Evolutionary conservation across 345 rosid genomes (phyloP), one percentile per base, ranked within the genome.

Genomic region (Brassica rapa): DNA sequence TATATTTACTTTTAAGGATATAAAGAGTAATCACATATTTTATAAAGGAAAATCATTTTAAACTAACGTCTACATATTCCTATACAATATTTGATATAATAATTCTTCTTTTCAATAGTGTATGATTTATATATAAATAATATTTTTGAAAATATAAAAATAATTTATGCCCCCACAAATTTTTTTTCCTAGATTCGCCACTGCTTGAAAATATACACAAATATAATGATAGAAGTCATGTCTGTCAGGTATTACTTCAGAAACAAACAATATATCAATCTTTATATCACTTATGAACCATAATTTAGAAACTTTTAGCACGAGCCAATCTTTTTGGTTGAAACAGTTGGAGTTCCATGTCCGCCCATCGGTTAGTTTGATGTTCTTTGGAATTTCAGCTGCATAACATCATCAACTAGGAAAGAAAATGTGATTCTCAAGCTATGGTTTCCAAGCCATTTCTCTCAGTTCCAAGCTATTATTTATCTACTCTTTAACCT

Each of bases 331-430:
- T 59, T 71, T 60, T 59, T 51, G 49, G 8, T 65, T 77, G 30
- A 24, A 37, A 16, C 21, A 92, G 97, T 91, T 97, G 97, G 98
- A 94, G 76, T 94, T 89, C 51, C 98, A 95, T 86, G 97, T 93
- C 12, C 96, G 99, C 10, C 97, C 99, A 12, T 5, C 96, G 0
- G 88, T 89, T 7, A 97, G 99, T 37, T 43, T 43, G 53, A 43
- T 4, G 5, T 43, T 19, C 56, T 4, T 49, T 49, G 56, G 56
- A 16, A 14, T 14, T 46, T 46, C 53, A 46, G 53, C 53, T 46
- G 53, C 53, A 46, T 46, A 46, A 46, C 53, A 4, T 12, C 53
- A 12, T 14, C 15, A 46, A 16, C 53, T 46, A 46, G 15, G 53
- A 46, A 46, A 46, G 53, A 46, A 15, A 12, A 12, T 46, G 53